These are phyloP conservation scores for Candida xiaguanensis DNA, from an alignment of 805 yeast genomes.

Conservation along the genomic window DNA sequence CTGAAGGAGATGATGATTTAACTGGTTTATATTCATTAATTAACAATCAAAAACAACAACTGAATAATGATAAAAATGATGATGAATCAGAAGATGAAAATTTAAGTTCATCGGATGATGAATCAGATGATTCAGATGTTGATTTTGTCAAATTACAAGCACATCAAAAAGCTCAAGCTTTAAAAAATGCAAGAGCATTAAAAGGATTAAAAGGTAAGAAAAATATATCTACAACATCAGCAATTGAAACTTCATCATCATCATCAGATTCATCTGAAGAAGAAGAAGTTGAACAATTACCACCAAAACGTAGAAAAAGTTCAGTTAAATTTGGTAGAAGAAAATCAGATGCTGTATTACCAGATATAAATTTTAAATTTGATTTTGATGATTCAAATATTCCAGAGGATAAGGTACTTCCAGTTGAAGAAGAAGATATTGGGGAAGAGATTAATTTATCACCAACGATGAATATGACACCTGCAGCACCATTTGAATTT, in stretches of 20 bases:
- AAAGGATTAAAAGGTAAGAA: conserved; percentile 19
- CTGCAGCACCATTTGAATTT: conserved; percentile 17
- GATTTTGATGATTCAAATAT: conserved; percentile 32
- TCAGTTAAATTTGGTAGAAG: conserved; percentile 30
- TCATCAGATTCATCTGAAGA: too few relatives aligned
- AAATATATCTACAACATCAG: conserved; percentile 1
- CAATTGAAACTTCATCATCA: conserved; percentile 8
- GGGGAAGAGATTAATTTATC: conserved; percentile 14
- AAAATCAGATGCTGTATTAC: conserved; percentile 36
- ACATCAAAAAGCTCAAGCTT: conserved; percentile 55
- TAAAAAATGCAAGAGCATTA: conserved; percentile 42
- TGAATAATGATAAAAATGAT: conserved; percentile 7
- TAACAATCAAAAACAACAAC: conserved; percentile 10
- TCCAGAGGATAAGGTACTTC: conserved; percentile 11
- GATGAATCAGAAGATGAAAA: conserved; percentile 20
- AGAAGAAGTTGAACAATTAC: conserved; percentile 1
- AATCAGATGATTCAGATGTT: conserved; percentile 64
- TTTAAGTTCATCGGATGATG: conserved; percentile 50
- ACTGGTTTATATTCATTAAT: conserved; percentile 23
- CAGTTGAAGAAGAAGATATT: conserved; percentile 15
- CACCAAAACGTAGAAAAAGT: conserved; percentile 7
- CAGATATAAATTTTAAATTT: conserved; percentile 40
- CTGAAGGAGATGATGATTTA: conserved; percentile 11
- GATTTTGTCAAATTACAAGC: conserved; percentile 73
- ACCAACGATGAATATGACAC: conserved; percentile 3